These are phyloP conservation scores for Hymenoscyphus scutula DNA, from an alignment of 2,329 filamentous ascomycete genomes.

Conservation along the genomic window DNA sequence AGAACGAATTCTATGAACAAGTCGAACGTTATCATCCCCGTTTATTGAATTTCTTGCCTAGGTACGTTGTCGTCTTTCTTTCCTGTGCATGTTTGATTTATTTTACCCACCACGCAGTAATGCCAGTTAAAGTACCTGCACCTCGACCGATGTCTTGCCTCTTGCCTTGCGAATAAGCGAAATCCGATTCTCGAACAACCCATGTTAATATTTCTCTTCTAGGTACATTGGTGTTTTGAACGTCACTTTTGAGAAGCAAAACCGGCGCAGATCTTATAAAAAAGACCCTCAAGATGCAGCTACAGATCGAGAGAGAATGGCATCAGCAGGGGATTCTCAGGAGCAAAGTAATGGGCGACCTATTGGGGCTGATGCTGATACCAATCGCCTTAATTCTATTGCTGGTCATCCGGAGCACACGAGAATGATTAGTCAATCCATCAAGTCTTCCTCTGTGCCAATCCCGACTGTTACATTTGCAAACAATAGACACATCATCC, in stretches of 20 bases:
- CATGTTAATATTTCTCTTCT: conserved; percentile 27
- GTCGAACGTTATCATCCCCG: conserved; percentile 90
- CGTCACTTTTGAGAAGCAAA: conserved; percentile 86
- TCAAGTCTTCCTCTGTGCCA: conserved; percentile 61
- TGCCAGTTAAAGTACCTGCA: not conserved
- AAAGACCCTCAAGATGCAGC: conserved; percentile 47
- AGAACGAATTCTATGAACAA: conserved; percentile 98
- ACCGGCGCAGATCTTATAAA: conserved; percentile 60
- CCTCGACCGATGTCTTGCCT: not conserved
- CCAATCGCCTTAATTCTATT: conserved; percentile 28
- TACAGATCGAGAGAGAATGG: conserved; percentile 17
- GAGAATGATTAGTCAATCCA: conserved; percentile 68
- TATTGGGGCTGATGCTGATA: conserved; percentile 5
- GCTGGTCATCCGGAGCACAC: conserved; percentile 36
- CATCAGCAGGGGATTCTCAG: conserved; percentile 30
- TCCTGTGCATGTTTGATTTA: not conserved
- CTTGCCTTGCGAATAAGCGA: not conserved
- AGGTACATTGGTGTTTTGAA: conserved; percentile 97
- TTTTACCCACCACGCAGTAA: not conserved
- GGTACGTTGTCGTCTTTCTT: conserved; percentile 48
- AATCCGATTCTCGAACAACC: not conserved
- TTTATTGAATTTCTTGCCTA: conserved; percentile 84
- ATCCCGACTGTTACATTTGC: conserved; percentile 90
- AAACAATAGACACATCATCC: conserved; percentile 91
- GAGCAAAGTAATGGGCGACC: conserved; percentile 13